phyloP scores from a whole-genome alignment of 2,329 filamentous ascomycete genomes.

The Penicillium sp. region DNA sequence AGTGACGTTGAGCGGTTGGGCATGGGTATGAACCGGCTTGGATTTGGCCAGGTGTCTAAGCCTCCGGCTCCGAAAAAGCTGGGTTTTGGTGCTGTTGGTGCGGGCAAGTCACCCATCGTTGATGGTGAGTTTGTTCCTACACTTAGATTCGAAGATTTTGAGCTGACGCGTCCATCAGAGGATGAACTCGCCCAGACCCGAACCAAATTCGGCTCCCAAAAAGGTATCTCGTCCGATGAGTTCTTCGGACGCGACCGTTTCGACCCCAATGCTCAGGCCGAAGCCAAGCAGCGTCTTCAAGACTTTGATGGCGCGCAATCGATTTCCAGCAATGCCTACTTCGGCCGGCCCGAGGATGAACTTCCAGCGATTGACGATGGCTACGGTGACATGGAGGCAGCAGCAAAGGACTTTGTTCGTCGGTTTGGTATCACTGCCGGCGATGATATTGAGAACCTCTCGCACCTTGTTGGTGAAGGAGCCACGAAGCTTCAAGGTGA shows the following conservation, averaged over 20 bases:
- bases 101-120: slow-evolving; percentile 58
- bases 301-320: slow-evolving; percentile 87
- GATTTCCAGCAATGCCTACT: slow-evolving; percentile 97
- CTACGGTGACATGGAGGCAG: slow-evolving; percentile 86
- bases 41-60: slow-evolving; percentile 71
- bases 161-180: slow-evolving; percentile 36
- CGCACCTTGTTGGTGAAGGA: slow-evolving; percentile 75
- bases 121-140: slow-evolving; percentile 49
- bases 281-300: slow-evolving; percentile 80
- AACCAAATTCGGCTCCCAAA: slow-evolving; percentile 83
- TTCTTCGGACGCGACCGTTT: slow-evolving; percentile 91
- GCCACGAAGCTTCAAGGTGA: slow-evolving; percentile 73
- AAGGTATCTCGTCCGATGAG: slow-evolving; percentile 95
- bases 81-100: slow-evolving; percentile 80
- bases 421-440: slow-evolving; percentile 93
- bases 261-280: slow-evolving; percentile 71
- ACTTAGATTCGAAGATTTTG: neutral
- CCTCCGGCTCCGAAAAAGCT: slow-evolving; percentile 65
- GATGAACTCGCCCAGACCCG: slow-evolving; percentile 80
- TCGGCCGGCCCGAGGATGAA: slow-evolving; percentile 85
- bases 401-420: slow-evolving; percentile 91
- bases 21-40: slow-evolving; percentile 78
- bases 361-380: slow-evolving; percentile 58
- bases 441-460: slow-evolving; percentile 89
- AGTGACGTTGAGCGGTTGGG: slow-evolving; percentile 83